These are phyloP conservation scores for Endocladia muricata DNA, from an alignment of 31 red algal genomes.

Conservation along the genomic window DNA sequence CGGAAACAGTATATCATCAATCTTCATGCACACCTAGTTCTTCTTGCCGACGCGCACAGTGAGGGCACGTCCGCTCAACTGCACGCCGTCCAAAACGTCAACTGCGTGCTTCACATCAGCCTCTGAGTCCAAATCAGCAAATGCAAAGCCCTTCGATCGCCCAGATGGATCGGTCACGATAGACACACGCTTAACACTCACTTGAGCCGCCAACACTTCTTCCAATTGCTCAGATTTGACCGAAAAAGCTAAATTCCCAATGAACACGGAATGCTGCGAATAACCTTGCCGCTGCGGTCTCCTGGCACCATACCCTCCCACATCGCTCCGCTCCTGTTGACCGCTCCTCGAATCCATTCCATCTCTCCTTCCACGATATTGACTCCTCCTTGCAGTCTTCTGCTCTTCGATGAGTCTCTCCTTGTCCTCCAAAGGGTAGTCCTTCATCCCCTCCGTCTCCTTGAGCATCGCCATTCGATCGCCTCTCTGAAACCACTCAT, in stretches of 20 bases:
- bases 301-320: neutral
- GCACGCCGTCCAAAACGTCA: conserved; percentile 23
- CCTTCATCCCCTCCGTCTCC: conserved; percentile 34
- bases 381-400: neutral
- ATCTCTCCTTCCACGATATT: neutral
- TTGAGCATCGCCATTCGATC: conserved; percentile 26
- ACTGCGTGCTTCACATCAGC: conserved; percentile 50
- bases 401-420: conserved; percentile 27
- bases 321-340: neutral
- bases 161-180: conserved; percentile 52
- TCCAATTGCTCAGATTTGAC: conserved; percentile 39
- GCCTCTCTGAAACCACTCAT: conserved; percentile 79
- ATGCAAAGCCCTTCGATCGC: conserved; percentile 70
- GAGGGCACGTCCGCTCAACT: conserved; percentile 33
- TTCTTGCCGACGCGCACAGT: conserved; percentile 48
- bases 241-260: conserved; percentile 66
- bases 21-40: too few relatives aligned
- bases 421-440: conserved; percentile 68
- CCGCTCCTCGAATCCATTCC: conserved; percentile 4
- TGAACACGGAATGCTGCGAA: conserved; percentile 50
- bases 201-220: conserved; percentile 16
- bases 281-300: neutral
- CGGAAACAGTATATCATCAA: too few relatives aligned
- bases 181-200: conserved; percentile 16
- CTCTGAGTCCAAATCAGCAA: conserved; percentile 49